Evolutionary conservation across 495 filamentous ascomycete species (phyloP).

Genomic region (Corynascus novoguineensis): DNA sequence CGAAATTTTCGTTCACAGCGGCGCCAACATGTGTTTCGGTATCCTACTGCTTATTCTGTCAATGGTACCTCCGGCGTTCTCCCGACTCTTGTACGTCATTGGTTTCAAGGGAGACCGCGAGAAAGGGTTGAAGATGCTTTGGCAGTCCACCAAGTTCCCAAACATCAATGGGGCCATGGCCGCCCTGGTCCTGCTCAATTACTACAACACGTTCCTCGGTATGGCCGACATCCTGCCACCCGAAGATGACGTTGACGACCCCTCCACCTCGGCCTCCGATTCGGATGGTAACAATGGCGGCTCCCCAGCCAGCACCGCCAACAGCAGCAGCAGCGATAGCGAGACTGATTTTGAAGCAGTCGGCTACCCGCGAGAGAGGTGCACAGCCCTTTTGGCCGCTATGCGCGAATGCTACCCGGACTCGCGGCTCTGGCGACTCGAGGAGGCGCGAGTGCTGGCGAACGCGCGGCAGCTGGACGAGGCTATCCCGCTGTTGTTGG

Average conservation of each 20-base stretch:
- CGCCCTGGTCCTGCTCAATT: conserved; percentile 71
- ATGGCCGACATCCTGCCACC: conserved; percentile 82
- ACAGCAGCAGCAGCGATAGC: background rate
- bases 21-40: conserved; percentile 82
- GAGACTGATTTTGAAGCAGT: conserved; percentile 40
- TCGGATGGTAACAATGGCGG: background rate
- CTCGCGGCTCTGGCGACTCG: conserved; percentile 79
- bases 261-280: conserved; percentile 31
- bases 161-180: conserved; percentile 92
- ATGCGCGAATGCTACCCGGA: conserved; percentile 78
- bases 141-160: conserved; percentile 81
- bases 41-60: conserved; percentile 78
- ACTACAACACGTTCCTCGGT: conserved; percentile 79
- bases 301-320: too few species aligned
- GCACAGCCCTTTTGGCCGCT: conserved; percentile 59
- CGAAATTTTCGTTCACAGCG: conserved; percentile 84
- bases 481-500: conserved; percentile 58
- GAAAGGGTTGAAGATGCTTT: conserved; percentile 76
- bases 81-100: conserved; percentile 75
- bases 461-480: conserved; percentile 61
- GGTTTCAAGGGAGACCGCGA: conserved; percentile 90
- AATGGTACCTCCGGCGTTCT: conserved; percentile 86
- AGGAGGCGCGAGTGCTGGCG: conserved; percentile 77
- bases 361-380: conserved; percentile 67
- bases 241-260: conserved; percentile 45